Base-by-base conservation (phyloP, 2,329 filamentous ascomycete genomes). In the Fusarium xylarioides region DNA sequence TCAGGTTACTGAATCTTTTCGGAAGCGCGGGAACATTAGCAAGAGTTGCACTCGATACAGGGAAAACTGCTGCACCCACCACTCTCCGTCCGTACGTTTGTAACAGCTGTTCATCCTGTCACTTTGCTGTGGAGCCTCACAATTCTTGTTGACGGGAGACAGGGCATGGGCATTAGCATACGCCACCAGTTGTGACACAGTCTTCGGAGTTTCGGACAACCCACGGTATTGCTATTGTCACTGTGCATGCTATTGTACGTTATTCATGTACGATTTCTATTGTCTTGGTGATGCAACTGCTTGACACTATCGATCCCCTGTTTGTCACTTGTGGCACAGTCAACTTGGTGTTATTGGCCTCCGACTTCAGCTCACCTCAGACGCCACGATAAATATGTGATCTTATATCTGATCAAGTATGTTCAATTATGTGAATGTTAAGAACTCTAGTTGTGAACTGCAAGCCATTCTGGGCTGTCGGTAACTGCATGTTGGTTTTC, bases 121-220 rank as follows among this genome's bases (percentile, higher is more conserved):
- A 58, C 63, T 61, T 54, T 43, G 54, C 46, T 59, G 70, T 76
- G 74, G 67, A 55, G 65, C 60, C 61, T 69, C 54, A 65, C 37
- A 53, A 44, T 55, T 56, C 37, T 43, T 54, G 38, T 58, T 26
- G 50, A 62, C 42, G 21, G 55, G 23, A 49, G 50, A 62, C 55
- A 35, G 32, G 54, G 32, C 40, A 50, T 60, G 62, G 56, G 42
- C 35, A 50, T 60, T 63, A 54, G 62, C 66, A 74, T 71, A 77
- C 65, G 63, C 73, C 68, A 77, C 64, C 57, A 44, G 59, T 68
- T 74, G 74, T 73, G 52, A 46, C 68, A 76, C 73, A 42, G 56
- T 56, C 57, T 63, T 75, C 72, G 72, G 74, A 63, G 60, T 64
- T 76, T 76, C 74, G 73, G 72, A 66, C 59, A 65, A 70, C 46